A percentile compares a stretch with the other conserved stretches of the same genome.
Conservation (phyloP, 306 rosid genomes). For the Medicago arabica region DNA sequence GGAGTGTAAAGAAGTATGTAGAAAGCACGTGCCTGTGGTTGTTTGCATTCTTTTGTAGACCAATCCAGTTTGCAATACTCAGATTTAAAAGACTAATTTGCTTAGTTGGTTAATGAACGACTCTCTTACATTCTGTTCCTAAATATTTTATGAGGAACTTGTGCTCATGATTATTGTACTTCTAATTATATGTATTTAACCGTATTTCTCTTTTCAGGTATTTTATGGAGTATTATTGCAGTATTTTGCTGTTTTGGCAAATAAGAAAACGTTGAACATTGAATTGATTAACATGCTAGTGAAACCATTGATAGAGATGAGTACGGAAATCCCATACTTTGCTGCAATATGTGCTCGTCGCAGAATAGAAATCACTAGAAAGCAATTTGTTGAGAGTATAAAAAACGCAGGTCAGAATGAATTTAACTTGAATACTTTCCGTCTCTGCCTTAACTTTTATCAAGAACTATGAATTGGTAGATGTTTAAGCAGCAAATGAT, state of each 20-base stretch:
- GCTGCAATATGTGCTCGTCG: slow-evolving; percentile 97
- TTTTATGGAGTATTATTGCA: slow-evolving; percentile 90
- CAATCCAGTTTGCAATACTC: background rate
- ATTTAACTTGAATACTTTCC: slow-evolving; percentile 21
- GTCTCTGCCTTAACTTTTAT: slow-evolving; percentile 11
- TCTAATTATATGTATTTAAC: slow-evolving; percentile 9
- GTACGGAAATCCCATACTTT: slow-evolving; percentile 84
- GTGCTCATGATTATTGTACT: slow-evolving; percentile 26
- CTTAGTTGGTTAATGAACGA: slow-evolving; percentile 8
- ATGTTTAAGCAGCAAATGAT: slow-evolving; percentile 27
- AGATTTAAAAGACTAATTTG: background rate
- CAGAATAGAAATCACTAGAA: slow-evolving; percentile 69
- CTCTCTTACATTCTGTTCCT: slow-evolving; percentile 19
- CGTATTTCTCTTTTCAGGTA: slow-evolving; percentile 61
- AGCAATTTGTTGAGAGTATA: slow-evolving; percentile 65
- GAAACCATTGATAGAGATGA: slow-evolving; percentile 90
- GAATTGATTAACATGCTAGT: slow-evolving; percentile 72
- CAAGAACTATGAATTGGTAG: slow-evolving; percentile 8
- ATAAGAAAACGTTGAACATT: slow-evolving; percentile 67
- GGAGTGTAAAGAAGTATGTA: background rate
- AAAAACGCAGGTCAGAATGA: slow-evolving; percentile 71
- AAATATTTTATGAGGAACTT: slow-evolving; percentile 27
- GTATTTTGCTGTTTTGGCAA: slow-evolving; percentile 85
- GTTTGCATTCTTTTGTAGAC: slow-evolving; percentile 12
- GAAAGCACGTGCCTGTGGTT: background rate